phyloP scores from a whole-genome alignment of 2,329 filamentous ascomycete genomes.

The Metarhizium album region DNA sequence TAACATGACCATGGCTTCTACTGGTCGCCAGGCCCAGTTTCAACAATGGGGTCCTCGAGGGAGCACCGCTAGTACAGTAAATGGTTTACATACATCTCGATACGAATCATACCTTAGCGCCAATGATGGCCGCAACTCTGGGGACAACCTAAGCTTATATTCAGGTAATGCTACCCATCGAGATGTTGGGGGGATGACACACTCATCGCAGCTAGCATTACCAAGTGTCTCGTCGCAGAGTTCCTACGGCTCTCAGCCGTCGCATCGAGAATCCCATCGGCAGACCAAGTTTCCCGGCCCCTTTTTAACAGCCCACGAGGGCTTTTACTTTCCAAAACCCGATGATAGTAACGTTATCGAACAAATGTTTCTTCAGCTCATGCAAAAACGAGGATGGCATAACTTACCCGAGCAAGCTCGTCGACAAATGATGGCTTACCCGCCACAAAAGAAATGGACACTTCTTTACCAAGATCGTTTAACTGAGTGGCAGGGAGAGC shows the following conservation, averaged over 20 bases:
- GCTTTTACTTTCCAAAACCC: constrained; percentile 58
- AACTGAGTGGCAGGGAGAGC: constrained; percentile 87
- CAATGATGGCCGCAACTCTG: constrained; percentile 46
- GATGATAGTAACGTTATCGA: constrained; percentile 77
- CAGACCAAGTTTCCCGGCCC: constrained; percentile 39
- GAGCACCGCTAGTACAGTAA: constrained; percentile 42
- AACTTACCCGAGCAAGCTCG: constrained; percentile 90
- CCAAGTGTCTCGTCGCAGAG: constrained; percentile 46
- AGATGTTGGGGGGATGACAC: constrained; percentile 20
- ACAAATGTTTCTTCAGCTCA: constrained; percentile 82
- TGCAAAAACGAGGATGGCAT: constrained; percentile 97
- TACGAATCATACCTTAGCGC: constrained; percentile 53
- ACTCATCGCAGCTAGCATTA: constrained; percentile 32
- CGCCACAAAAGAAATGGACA: constrained; percentile 93
- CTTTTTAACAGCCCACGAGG: constrained; percentile 30
- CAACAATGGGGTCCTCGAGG: constrained; percentile 63
- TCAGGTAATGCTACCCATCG: constrained; percentile 42
- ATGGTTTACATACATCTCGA: constrained; percentile 43
- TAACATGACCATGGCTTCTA: constrained; percentile 51
- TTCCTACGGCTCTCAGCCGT: constrained; percentile 37
- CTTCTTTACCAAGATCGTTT: constrained; percentile 90
- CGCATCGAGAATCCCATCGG: constrained; percentile 45
- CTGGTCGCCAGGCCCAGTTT: constrained; percentile 60
- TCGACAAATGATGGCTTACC: constrained; percentile 93
- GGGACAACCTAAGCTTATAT: constrained; percentile 44